These are phyloP conservation scores for Nakazawaea wyomingensis DNA, from an alignment of 805 yeast species.

Conservation along the genomic window DNA sequence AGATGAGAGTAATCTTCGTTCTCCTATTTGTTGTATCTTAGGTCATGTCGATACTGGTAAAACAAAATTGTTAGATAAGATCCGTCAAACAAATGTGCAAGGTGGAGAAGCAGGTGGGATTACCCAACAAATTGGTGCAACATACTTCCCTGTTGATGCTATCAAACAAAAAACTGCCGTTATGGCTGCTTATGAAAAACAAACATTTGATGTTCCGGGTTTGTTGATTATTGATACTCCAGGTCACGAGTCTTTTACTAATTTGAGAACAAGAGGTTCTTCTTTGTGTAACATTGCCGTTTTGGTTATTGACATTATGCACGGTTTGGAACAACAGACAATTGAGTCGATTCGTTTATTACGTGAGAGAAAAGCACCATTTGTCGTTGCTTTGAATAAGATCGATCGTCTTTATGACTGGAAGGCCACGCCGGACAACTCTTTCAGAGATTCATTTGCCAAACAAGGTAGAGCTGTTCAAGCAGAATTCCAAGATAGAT, in stretches of 20 bases:
- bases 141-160: slow-evolving; percentile 96
- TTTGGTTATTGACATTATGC: slow-evolving; percentile 97
- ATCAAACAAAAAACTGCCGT: slow-evolving; percentile 86
- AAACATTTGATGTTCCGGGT: slow-evolving; percentile 94
- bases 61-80: slow-evolving; percentile 92
- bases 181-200: slow-evolving; percentile 82
- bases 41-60: slow-evolving; percentile 99
- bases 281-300: slow-evolving; percentile 99
- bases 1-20: slow-evolving; percentile 65
- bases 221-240: slow-evolving; percentile 96
- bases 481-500: slow-evolving; percentile 87
- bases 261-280: slow-evolving; percentile 97
- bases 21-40: slow-evolving; percentile 97
- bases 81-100: slow-evolving; percentile 98
- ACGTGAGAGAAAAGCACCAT: slow-evolving; percentile 97
- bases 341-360: slow-evolving; percentile 86
- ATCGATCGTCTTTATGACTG: slow-evolving; percentile 97
- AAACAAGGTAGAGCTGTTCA: slow-evolving; percentile 81
- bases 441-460: slow-evolving; percentile 90
- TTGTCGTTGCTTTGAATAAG: slow-evolving; percentile 93
- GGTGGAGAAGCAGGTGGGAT: slow-evolving; percentile 99
- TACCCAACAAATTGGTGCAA: slow-evolving; percentile 99
- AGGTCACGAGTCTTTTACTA: slow-evolving; percentile 99
- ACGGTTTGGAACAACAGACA: slow-evolving; percentile 98
- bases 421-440: slow-evolving; percentile 85